These are phyloP conservation scores for Tinospora cordifolia DNA, from an alignment of 164 flowering plant species.

Conservation along the genomic window DNA sequence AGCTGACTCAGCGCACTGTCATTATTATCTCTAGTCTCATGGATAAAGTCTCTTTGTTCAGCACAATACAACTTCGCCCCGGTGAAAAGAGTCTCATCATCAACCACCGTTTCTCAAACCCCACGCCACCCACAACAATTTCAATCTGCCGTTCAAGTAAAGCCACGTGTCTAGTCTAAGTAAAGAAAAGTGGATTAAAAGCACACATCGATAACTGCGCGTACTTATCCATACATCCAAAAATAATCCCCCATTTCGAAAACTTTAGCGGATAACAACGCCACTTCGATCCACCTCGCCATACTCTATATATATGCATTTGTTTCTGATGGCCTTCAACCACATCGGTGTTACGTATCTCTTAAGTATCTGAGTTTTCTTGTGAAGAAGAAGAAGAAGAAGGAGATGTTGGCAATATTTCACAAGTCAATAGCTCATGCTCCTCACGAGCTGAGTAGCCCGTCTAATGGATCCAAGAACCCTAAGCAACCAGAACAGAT, in stretches of 20 bases:
- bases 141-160: no score
- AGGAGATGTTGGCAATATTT: constrained; percentile 77
- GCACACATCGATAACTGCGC: neutral
- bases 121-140: no score
- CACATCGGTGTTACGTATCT: no score
- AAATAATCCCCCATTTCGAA: neutral
- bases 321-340: no score
- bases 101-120: no score
- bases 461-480: constrained; percentile 24
- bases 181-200: neutral
- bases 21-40: neutral
- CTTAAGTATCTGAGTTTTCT: no score
- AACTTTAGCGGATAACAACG: neutral
- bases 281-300: neutral
- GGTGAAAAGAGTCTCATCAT: neutral
- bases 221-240: neutral
- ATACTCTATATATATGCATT: neutral
- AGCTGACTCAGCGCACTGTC: neutral
- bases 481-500: constrained; percentile 64
- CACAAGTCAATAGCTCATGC: constrained; percentile 68
- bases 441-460: constrained; percentile 84
- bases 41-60: neutral
- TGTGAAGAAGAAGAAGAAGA: no score
- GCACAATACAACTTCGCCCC: no score
- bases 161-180: no score